Evolutionary conservation across 2,329 filamentous ascomycete genomes (phyloP).

Genomic region (Neonectria magnoliae): DNA sequence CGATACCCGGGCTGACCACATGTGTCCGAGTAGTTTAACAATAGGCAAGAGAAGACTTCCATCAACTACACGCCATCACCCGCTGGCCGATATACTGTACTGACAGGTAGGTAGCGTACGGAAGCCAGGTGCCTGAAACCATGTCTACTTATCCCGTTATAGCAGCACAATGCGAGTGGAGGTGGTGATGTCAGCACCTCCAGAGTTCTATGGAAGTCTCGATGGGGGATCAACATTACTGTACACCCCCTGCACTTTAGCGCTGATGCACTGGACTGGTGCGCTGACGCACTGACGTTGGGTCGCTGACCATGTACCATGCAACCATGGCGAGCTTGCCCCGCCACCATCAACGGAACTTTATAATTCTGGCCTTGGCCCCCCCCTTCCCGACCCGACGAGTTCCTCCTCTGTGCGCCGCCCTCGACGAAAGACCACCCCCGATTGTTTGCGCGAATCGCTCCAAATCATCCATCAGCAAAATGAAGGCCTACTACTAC

Average conservation of each 20-base stretch:
- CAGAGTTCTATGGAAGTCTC: background rate
- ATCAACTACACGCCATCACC: too few species aligned
- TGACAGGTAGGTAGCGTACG: background rate
- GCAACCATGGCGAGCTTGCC: conserved; percentile 28
- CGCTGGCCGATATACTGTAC: background rate
- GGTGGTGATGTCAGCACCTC: conserved; percentile 31
- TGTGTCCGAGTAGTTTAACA: background rate
- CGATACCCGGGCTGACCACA: background rate
- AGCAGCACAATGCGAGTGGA: too few species aligned
- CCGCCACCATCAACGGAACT: conserved; percentile 33
- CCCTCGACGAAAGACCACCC: background rate
- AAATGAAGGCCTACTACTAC: conserved; percentile 68
- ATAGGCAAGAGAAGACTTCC: too few species aligned
- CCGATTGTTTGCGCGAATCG: background rate
- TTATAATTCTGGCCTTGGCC: conserved; percentile 15
- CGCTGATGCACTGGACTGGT: conserved; percentile 25
- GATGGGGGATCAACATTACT: too few species aligned
- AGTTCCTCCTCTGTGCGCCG: background rate
- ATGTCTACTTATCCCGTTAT: too few species aligned
- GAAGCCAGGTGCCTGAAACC: background rate
- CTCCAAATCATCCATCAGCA: conserved; percentile 27
- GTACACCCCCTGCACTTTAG: conserved; percentile 25
- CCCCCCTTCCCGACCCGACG: conserved; percentile 11
- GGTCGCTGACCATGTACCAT: conserved; percentile 27
- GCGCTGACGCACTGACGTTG: conserved; percentile 38